These are phyloP conservation scores for Asparagopsis taxiformis DNA, from an alignment of 31 red algal genomes.

Conservation along the genomic window DNA sequence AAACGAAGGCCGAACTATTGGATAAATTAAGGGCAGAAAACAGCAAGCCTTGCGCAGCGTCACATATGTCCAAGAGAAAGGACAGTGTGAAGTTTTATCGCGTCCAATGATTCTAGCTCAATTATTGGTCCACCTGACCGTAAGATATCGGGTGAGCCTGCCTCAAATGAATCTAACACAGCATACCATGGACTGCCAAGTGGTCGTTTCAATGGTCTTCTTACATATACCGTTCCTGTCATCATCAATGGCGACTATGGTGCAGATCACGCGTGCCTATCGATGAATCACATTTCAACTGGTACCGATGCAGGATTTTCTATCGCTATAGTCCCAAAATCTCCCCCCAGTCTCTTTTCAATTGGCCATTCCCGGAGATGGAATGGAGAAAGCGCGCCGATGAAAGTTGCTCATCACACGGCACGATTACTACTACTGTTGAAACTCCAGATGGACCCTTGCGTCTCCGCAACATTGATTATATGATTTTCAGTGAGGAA, in stretches of 20 bases:
- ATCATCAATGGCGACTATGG: constrained; percentile 18
- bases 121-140: neutral
- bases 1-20: too few relatives aligned
- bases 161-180: too few relatives aligned
- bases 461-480: neutral
- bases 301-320: neutral
- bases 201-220: neutral
- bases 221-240: neutral
- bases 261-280: neutral
- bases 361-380: neutral
- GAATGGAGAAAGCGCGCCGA: neutral
- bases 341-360: neutral
- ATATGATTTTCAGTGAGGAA: neutral
- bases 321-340: neutral
- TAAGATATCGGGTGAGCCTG: neutral
- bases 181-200: neutral
- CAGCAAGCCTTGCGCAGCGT: too few relatives aligned
- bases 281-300: neutral
- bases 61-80: neutral
- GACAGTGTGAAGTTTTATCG: neutral
- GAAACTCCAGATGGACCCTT: neutral
- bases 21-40: too few relatives aligned
- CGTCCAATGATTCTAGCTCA: neutral
- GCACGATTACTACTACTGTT: constrained; percentile 6
- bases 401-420: neutral